Evolutionary conservation across 305 asterid genomes (phyloP), one percentile per base, ranked within the genome.

Genomic region (Fraxinus nigra): DNA sequence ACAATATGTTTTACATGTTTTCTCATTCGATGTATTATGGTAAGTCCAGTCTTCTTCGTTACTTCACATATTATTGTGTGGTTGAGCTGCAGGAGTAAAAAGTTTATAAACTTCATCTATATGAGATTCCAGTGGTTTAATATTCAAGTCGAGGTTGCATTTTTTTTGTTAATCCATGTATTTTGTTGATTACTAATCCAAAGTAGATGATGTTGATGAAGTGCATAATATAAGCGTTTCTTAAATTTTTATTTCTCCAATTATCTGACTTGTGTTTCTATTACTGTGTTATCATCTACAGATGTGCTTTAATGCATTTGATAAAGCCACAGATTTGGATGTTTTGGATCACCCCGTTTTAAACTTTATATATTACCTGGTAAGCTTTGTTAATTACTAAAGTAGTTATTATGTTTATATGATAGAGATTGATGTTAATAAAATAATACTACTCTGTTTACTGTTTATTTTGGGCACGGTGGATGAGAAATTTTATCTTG

Each of bases 291-390:
- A 3, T 2, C 22, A 79, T 79, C 28, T 79, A 61, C 90, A 96
- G 99, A 90, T 88, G 93, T 94, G 99, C 83, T 92, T 95, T 63
- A 90, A 91, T 89, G 95, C 99, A 76, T 92, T 96, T 82, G 93
- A 96, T 46, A 86, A 89, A 40, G 97, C 93, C 79, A 98, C 98
- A 30, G 92, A 96, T 88, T 93, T 96, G 48, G 95, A 96, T 88
- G 93, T 96, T 87, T 87, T 94, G 88, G 90, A 94, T 80, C 98
- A 96, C 86, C 98, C 98, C 40, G 85, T 92, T 76, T 77, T 94
- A 81, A 96, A 93, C 87, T 87, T 94, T 46, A 86, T 89, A 13
- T 96, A 96, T 85, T 96, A 93, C 88, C 88, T 96, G 93, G 98
- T 96, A 87, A 59, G 93, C 80, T 75, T 72, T 1, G 7, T 65